Conservation (phyloP, 257 asterid genomes). For the Solanum tarijense region DNA sequence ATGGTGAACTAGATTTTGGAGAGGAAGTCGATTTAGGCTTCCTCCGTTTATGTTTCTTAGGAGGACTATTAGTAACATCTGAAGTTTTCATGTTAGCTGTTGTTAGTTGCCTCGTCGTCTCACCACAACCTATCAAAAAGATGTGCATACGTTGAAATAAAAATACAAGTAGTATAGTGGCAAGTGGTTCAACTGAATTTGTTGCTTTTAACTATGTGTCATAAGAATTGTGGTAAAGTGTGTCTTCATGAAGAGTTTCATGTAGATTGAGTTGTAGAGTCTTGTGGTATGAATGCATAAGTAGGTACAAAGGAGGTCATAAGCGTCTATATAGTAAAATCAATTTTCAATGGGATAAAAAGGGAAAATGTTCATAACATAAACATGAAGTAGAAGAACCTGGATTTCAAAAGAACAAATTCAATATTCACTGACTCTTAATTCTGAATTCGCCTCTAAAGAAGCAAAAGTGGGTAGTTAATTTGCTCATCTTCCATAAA, state of each 20-base stretch:
- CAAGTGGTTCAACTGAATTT: not conserved
- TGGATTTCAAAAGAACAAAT: not conserved
- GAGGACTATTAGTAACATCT: not conserved
- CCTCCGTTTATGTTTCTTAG: slow-evolving; percentile 1
- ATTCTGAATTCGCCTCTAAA: not conserved
- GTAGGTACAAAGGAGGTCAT: not conserved
- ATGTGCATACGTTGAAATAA: not conserved
- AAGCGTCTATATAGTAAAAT: not conserved
- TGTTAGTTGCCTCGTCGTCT: not conserved
- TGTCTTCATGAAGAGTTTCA: not conserved
- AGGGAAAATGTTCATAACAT: not conserved
- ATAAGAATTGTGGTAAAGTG: not conserved
- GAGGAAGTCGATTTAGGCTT: not conserved
- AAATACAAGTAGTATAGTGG: not conserved
- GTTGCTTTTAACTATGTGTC: not conserved
- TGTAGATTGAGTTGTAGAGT: not conserved
- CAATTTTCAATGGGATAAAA: not conserved
- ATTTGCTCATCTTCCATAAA: not conserved
- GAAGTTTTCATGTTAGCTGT: not conserved
- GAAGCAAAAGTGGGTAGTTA: not conserved
- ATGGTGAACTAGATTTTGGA: not conserved
- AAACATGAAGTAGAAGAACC: not conserved
- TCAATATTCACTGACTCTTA: not conserved
- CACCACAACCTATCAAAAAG: not conserved
- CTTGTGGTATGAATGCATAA: not conserved